Base-by-base conservation (phyloP, 495 filamentous ascomycete species). In the Melanomma pulvis-pyrius region DNA sequence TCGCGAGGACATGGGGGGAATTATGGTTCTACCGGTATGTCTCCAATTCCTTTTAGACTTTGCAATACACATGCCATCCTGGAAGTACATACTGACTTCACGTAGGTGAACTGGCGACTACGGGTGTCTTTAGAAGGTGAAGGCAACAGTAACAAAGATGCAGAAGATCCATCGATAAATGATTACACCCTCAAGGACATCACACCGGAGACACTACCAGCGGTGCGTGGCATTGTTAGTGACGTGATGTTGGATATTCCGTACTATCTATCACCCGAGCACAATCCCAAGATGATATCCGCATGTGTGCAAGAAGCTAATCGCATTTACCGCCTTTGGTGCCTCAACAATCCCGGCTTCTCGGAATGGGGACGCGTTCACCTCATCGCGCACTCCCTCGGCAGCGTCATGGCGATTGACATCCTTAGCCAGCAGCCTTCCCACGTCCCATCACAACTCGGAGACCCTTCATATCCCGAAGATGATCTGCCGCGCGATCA, bases 221-320 rank as follows among this genome's bases (percentile, higher is more conserved):
- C 90, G 4, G 88, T 98, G 0, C 87, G 94, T 11, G 90, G 89
- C 67, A 82, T 98, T 68, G 92, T 98, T 65, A 92, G 90, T 58
- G 94, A 98, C 74, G 92, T 98, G 59, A 96, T 98, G 91, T 86
- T 97, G 5, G 94, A 98, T 73, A 92, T 98, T 34, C 94, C 94
- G 0, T 97, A 96, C 70, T 98, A 98, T 76, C 85, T 98, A 66
- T 97, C 93, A 1, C 90, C 94, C 69, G 70, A 72, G 26, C 94
- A 97, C 76, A 94, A 97, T 69, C 86, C 88, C 1, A 96, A 91
- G 77, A 98, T 98, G 92, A 88, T 96, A 28, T 82, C 87, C 57
- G 93, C 93, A 0, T 87, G 97, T 24, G 87, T 93, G n/a, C 81
- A 80, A 71, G 94, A 98, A 77, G 94, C 94, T 1, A 98, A 98